Evolutionary conservation across 441 rosid genomes (phyloP).

Genomic region (Gossypium gossypioides): DNA sequence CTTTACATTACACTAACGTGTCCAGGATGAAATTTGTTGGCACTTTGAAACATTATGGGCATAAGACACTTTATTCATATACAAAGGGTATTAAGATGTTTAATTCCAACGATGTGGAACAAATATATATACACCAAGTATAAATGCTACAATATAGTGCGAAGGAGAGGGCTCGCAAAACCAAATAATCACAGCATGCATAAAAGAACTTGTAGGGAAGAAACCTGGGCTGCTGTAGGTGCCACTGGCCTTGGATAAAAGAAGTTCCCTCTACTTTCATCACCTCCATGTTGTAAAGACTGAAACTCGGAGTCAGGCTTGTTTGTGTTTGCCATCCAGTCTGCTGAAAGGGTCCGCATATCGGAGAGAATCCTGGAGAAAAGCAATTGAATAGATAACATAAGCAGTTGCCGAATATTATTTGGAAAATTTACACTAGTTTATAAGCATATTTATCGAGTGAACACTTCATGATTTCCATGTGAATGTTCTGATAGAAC

Average conservation of each 20-base stretch:
- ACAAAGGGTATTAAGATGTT: neutral
- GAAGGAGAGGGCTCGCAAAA: neutral
- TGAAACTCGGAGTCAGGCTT: slow-evolving; percentile 75
- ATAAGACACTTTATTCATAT: neutral
- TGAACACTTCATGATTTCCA: slow-evolving; percentile 1
- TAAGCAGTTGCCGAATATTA: slow-evolving; percentile 11
- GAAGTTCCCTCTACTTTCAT: slow-evolving; percentile 67
- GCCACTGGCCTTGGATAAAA: slow-evolving; percentile 97
- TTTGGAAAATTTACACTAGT: neutral
- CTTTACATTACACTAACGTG: neutral
- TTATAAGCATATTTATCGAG: neutral
- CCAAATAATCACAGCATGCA: neutral
- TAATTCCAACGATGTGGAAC: neutral
- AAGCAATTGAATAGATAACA: slow-evolving; percentile 17
- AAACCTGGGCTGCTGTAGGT: slow-evolving; percentile 96
- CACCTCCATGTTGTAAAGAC: slow-evolving; percentile 65
- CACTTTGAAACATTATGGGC: neutral
- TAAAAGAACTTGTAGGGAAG: slow-evolving; percentile 12
- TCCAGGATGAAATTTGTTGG: neutral
- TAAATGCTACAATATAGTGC: neutral
- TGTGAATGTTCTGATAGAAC: neutral
- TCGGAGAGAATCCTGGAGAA: slow-evolving; percentile 95
- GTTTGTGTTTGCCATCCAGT: slow-evolving; percentile 98
- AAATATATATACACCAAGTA: neutral
- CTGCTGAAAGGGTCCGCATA: slow-evolving; percentile 99